A percentile compares a stretch with the other conserved stretches of the same genome.
Conservation (phyloP, 2,329 filamentous ascomycete genomes). For the Neospermospora avenae region DNA sequence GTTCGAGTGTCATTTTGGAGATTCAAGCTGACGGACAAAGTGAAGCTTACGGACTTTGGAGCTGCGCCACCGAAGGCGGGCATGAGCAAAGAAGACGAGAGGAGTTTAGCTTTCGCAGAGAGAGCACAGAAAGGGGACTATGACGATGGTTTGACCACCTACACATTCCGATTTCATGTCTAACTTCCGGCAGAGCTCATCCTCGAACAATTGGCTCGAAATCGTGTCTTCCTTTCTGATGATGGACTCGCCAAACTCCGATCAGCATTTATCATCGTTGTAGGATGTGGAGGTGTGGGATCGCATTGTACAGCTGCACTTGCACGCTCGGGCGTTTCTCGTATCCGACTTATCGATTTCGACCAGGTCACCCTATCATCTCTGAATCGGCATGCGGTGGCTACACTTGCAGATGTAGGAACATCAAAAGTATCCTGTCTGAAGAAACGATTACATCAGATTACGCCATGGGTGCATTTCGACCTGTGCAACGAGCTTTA, state of each 20-base stretch:
- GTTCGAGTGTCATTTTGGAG: neutral
- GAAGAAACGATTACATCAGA: constrained; percentile 73
- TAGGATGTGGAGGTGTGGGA: constrained; percentile 92
- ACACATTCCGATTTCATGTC: neutral
- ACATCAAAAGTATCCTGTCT: constrained; percentile 88
- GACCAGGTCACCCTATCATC: constrained; percentile 96
- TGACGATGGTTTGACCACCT: constrained; percentile 46
- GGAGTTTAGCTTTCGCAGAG: constrained; percentile 55
- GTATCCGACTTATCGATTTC: constrained; percentile 88
- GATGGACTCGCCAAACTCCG: constrained; percentile 78
- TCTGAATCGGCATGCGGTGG: constrained; percentile 92
- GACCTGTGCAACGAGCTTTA: constrained; percentile 86
- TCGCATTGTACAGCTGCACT: constrained; percentile 87
- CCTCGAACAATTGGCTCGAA: constrained; percentile 89
- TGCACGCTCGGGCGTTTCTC: constrained; percentile 83
- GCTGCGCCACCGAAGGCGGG: constrained; percentile 30
- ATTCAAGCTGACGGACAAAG: constrained; percentile 38
- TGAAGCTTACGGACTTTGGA: constrained; percentile 50
- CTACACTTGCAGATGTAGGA: constrained; percentile 89
- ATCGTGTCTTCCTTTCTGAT: constrained; percentile 84
- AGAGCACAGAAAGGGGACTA: constrained; percentile 62
- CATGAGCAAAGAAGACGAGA: constrained; percentile 57
- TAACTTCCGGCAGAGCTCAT: constrained; percentile 64
- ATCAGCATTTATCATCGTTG: constrained; percentile 78
- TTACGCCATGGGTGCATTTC: constrained; percentile 88